These are phyloP conservation scores for Porcisia hertigi DNA, from an alignment of 208 protist species.

Conservation along the genomic window DNA sequence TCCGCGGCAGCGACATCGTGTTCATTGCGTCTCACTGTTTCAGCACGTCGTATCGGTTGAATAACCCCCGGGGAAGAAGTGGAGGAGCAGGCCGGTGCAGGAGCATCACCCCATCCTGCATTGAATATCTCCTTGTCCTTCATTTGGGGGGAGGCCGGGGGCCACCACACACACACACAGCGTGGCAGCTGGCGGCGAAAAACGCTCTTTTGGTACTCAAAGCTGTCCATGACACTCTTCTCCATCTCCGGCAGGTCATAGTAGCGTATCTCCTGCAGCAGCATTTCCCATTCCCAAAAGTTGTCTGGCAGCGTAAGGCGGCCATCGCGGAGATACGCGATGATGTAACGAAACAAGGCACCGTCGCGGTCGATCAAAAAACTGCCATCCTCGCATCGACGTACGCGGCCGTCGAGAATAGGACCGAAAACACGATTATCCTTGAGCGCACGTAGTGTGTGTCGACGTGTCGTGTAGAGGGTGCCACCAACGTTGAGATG, in stretches of 20 bases:
- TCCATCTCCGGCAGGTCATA: constrained; percentile 52
- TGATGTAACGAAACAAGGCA: constrained; percentile 57
- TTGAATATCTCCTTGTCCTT: background rate
- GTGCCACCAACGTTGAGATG: constrained; percentile 69
- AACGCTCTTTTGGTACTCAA: constrained; percentile 62
- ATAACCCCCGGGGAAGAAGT: background rate
- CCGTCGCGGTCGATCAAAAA: constrained; percentile 76
- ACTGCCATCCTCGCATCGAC: constrained; percentile 48
- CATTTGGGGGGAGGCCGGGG: background rate
- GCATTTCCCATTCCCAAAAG: constrained; percentile 72
- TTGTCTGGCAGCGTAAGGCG: constrained; percentile 45
- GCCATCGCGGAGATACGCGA: constrained; percentile 62
- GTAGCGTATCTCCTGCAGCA: constrained; percentile 51
- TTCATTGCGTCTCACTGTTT: background rate
- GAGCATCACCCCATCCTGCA: background rate
- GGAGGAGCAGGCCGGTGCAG: background rate
- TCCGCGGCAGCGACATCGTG: background rate
- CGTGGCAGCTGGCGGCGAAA: constrained; percentile 63
- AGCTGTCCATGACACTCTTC: constrained; percentile 37
- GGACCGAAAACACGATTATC: constrained; percentile 52
- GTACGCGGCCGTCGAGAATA: constrained; percentile 49
- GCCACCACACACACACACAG: constrained; percentile 70
- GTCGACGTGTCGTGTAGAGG: constrained; percentile 44
- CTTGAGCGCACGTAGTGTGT: constrained; percentile 35
- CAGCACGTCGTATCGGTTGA: background rate